Conservation (phyloP, 2,329 filamentous ascomycete genomes). For the Colletotrichum karsti region DNA sequence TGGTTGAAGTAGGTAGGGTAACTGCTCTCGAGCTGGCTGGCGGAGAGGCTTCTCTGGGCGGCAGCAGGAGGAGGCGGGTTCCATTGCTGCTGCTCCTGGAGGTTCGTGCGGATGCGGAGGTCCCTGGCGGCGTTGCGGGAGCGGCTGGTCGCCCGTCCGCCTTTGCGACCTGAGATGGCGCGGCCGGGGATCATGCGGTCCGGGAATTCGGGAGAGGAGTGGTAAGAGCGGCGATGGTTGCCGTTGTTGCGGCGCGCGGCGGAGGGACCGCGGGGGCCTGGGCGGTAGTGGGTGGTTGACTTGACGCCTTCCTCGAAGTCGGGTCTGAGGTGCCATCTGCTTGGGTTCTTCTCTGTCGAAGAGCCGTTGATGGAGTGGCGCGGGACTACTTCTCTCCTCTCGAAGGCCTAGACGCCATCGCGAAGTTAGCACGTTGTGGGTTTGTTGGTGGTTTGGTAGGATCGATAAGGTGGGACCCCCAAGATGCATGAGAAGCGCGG, state of each 20-base stretch:
- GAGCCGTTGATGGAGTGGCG: background rate
- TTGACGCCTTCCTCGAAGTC: constrained; percentile 79
- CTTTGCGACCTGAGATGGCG: constrained; percentile 42
- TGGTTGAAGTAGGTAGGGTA: no score
- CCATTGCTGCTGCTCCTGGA: background rate
- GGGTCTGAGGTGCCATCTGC: constrained; percentile 79
- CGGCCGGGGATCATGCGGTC: constrained; percentile 38
- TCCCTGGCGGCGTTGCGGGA: background rate
- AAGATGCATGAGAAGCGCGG: background rate
- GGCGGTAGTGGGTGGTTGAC: constrained; percentile 79
- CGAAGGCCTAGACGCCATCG: constrained; percentile 43
- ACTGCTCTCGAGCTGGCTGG: background rate
- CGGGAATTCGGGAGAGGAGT: constrained; percentile 28
- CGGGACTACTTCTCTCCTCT: constrained; percentile 58
- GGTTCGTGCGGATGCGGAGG: constrained; percentile 8
- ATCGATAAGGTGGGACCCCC: background rate
- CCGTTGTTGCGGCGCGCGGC: constrained; percentile 4
- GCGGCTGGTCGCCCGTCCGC: constrained; percentile 41
- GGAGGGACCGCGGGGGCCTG: constrained; percentile 5
- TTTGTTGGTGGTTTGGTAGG: background rate
- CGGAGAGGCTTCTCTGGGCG: background rate
- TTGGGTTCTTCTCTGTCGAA: constrained; percentile 61
- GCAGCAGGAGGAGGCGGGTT: background rate
- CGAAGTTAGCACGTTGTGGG: background rate
- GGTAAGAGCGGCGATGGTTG: constrained; percentile 29